Base-by-base conservation (phyloP, 225 moss, liverwort and hornwort species). In the Marchantia polymorpha region DNA sequence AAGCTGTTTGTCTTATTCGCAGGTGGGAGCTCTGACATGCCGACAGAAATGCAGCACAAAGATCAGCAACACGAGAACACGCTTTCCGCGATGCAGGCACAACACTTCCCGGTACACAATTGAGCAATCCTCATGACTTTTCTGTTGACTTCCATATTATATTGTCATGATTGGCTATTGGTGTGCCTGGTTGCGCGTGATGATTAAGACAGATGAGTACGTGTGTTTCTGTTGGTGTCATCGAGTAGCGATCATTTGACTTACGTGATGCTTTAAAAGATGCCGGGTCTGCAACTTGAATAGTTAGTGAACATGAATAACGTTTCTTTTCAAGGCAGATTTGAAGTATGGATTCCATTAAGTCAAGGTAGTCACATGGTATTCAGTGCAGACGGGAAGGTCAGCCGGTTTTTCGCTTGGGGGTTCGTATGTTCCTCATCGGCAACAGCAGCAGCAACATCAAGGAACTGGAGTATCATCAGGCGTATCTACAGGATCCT, bases 311-410 rank as follows among this genome's bases (percentile, higher is more conserved):
- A 46, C 17, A 61, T 31, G 19, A 50, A 12, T 23, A 7, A 20
- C 20, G 19, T 13, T 50, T 19, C 65, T 14, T n/a, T 56, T 14
- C 52, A 29, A 52, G 17, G 26, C 60, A 66, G 73, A 27, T 27
- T 80, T 39, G 63, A 69, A 80, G 60, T 59, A 25, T 66, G 54
- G 74, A 74, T 25, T 76, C 74, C n/a, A 55, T 90, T 89, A 87
- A 90, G 87, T 86, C 80, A 80, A 89, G 86, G 80, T 81, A 92
- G 90, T 87, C 80, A 84, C 90, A 83, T 86, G 83, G 59, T 85
- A 80, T 90, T 88, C 89, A 89, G 90, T 93, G 92, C 97, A 99
- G 94, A 94, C 94, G 89, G 90, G 92, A 72, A 93, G 94, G 86
- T 94, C 94, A 73, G 82, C 93, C 63, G 93, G 94, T 81, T 94